Base-by-base conservation (phyloP, 441 rosid genomes). In the Brassica hybrid region DNA sequence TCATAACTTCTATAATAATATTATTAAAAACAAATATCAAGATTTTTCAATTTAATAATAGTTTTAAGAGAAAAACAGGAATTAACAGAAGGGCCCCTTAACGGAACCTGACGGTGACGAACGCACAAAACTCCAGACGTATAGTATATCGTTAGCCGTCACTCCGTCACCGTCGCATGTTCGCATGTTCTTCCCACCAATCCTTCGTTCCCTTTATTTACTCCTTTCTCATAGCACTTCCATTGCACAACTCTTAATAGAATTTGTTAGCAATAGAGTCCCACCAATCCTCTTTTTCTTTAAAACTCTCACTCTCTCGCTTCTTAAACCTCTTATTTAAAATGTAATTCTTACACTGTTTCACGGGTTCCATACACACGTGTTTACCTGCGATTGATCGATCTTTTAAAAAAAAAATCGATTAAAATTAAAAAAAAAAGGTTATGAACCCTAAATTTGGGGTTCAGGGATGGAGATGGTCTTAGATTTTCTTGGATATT, bases 101-200 rank as follows among this genome's bases (percentile, higher is more conserved):
- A 65, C 73, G 69, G 81, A 72, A 71, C 61, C 80, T 65, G 72
- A 76, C 21, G 66, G 27, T 71, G 72, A 71, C 71, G 60, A 77
- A 65, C 43, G 50, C 80, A 3, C 76, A 5, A 30, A 65, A 65
- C 0, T 68, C 64, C 13, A 68, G 68, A 60, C 67, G 8, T 14
- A 10, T 27, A 19, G 56, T 19, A 67, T 67, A 36, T 71, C 27
- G 50, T 69, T 65, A 56, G 57, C 79, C 74, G 70, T 34, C 67
- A 67, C 58, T 38, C 68, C 80, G 48, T 52, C 57, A 52, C 57
- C 58, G 67, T 77, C 76, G 30, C 80, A 77, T 57, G 60, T 11
- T 77, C 52, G 60, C 80, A 70, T 70, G 80, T 70, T 76, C 73
- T 60, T 43, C 12, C 69, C 68, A 67, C 62, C 23, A 25, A 27